Evolutionary conservation across 257 asterid genomes (phyloP).

Genomic region (Capsicum pubescens): DNA sequence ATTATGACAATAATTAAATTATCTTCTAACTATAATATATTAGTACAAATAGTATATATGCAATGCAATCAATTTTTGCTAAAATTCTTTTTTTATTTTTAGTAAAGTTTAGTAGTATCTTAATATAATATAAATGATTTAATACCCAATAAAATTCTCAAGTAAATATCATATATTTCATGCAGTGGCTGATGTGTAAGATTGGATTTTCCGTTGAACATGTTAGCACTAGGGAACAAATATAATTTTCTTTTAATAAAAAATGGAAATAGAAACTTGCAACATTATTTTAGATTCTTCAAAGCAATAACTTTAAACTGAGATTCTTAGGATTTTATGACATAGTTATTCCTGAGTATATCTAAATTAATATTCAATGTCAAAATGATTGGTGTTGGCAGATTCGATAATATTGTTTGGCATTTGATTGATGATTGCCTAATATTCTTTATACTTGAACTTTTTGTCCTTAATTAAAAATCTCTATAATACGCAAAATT

Average conservation of each 20-base stretch:
- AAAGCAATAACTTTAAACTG: background rate
- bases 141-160: background rate
- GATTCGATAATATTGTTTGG: background rate
- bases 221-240: background rate
- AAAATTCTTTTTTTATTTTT: too few species aligned
- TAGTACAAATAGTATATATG: too few species aligned
- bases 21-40: too few species aligned
- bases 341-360: background rate
- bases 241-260: too few species aligned
- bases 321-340: background rate
- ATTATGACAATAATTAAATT: too few species aligned
- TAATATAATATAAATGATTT: too few species aligned
- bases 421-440: constrained; percentile 9
- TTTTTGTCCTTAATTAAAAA: too few species aligned
- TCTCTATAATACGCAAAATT: too few species aligned
- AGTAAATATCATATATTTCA: background rate
- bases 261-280: background rate
- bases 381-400: background rate
- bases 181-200: background rate
- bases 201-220: background rate
- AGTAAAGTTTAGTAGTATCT: too few species aligned
- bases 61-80: too few species aligned
- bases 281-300: background rate
- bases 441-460: background rate
- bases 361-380: background rate